Conservation (phyloP, 2,329 filamentous ascomycete species). For the Verticillium nonalfalfae region DNA sequence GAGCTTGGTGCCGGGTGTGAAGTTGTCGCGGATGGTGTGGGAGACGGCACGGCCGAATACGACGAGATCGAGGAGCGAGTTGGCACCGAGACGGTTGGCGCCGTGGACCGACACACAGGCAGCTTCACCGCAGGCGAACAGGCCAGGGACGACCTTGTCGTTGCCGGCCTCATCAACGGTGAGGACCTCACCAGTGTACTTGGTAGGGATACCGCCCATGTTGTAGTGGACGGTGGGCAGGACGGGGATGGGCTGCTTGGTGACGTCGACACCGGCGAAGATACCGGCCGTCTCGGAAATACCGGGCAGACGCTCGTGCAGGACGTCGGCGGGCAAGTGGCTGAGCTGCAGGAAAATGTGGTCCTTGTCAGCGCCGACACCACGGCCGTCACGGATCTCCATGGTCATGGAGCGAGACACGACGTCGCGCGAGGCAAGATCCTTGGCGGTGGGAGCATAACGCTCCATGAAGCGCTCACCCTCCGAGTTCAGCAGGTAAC, state of each 20-base stretch:
- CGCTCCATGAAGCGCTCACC: conserved; percentile 99
- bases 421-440: conserved; percentile 92
- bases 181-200: conserved; percentile 94
- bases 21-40: conserved; percentile 94
- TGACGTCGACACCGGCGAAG: conserved; percentile 94
- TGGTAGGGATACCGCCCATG: conserved; percentile 98
- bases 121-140: conserved; percentile 95
- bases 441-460: conserved; percentile 95
- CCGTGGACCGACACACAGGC: conserved; percentile 97
- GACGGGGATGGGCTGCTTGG: conserved; percentile 94
- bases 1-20: conserved; percentile 74
- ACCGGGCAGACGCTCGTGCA: conserved; percentile 93
- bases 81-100: conserved; percentile 95
- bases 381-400: conserved; percentile 95
- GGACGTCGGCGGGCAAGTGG: conserved; percentile 85
- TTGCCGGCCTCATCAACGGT: conserved; percentile 80
- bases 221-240: conserved; percentile 98
- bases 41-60: conserved; percentile 97
- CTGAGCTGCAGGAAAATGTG: conserved; percentile 98
- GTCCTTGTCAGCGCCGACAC: conserved; percentile 95
- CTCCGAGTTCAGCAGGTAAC: conserved; percentile 94
- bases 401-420: conserved; percentile 97
- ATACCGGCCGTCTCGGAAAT: conserved; percentile 98
- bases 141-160: conserved; percentile 87
- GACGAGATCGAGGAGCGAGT: conserved; percentile 94